Conservation (phyloP, 306 rosid species). For the Psophocarpus tetragonolobus region DNA sequence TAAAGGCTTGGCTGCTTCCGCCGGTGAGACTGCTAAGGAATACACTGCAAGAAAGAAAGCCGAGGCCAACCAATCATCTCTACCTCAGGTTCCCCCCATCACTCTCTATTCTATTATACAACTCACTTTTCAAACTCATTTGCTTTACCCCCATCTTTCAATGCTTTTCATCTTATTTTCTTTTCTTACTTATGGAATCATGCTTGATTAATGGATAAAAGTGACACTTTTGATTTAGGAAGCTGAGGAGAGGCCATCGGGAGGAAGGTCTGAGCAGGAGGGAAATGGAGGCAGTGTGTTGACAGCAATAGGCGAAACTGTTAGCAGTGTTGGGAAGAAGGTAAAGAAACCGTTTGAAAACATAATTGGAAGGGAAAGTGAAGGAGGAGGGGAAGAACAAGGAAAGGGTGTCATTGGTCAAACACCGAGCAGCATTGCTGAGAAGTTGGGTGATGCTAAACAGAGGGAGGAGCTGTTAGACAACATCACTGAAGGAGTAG, state of each 20-base stretch:
- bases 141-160: too few species aligned
- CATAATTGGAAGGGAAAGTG: background rate
- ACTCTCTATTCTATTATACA: too few species aligned
- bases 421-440: conserved; percentile 11
- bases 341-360: conserved; percentile 32
- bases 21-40: conserved; percentile 69
- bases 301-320: conserved; percentile 16
- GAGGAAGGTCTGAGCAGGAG: conserved; percentile 1
- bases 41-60: conserved; percentile 78
- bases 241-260: conserved; percentile 28
- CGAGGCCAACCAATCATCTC: conserved; percentile 44
- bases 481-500: conserved; percentile 22
- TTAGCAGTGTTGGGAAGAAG: conserved; percentile 17
- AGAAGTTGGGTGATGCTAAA: background rate
- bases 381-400: background rate
- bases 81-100: conserved; percentile 41
- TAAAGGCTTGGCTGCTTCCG: conserved; percentile 48
- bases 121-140: too few species aligned
- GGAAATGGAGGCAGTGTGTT: conserved; percentile 34
- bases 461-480: background rate
- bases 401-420: conserved; percentile 3
- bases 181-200: too few species aligned
- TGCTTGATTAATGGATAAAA: too few species aligned
- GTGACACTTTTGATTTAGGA: conserved; percentile 27
- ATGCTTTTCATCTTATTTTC: too few species aligned